Conservation (phyloP, 2,329 filamentous ascomycete species). For the Sporothrix globosa region DNA sequence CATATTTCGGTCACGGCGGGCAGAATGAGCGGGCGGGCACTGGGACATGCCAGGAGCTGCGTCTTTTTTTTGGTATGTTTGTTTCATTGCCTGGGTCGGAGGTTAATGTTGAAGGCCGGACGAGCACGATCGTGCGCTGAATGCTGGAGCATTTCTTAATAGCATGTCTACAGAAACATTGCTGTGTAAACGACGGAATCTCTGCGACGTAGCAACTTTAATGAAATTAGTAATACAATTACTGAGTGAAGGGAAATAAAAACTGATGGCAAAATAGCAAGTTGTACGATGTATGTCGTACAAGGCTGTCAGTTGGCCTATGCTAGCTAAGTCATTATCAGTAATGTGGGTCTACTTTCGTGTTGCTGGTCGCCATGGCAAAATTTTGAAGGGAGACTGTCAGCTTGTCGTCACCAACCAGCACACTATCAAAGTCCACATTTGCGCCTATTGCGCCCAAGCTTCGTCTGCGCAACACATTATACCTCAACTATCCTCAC, state of each 20-base stretch:
- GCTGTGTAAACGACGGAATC: background rate
- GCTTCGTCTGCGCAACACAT: background rate
- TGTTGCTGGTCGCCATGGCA: slow-evolving; percentile 30
- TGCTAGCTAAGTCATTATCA: slow-evolving; percentile 19
- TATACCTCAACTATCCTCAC: background rate
- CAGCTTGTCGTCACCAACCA: background rate
- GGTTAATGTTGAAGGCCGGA: background rate
- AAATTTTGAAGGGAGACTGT: slow-evolving; percentile 17
- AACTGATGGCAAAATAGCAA: background rate
- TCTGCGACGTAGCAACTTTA: too few relatives aligned
- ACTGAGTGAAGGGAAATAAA: too few relatives aligned
- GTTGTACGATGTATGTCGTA: background rate
- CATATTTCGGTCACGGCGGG: slow-evolving; percentile 40
- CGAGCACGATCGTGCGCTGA: background rate
- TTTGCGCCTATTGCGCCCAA: background rate
- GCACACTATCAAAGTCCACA: background rate
- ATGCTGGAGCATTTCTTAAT: background rate
- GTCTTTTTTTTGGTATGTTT: background rate
- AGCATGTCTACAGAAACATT: background rate
- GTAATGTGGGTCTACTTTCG: slow-evolving; percentile 19
- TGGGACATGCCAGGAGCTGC: background rate
- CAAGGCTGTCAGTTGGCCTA: background rate
- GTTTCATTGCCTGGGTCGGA: background rate
- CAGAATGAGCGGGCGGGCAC: background rate
- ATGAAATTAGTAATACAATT: too few relatives aligned